Base-by-base conservation (phyloP, 2,329 filamentous ascomycete species). In the Periglandula ipomoeae region DNA sequence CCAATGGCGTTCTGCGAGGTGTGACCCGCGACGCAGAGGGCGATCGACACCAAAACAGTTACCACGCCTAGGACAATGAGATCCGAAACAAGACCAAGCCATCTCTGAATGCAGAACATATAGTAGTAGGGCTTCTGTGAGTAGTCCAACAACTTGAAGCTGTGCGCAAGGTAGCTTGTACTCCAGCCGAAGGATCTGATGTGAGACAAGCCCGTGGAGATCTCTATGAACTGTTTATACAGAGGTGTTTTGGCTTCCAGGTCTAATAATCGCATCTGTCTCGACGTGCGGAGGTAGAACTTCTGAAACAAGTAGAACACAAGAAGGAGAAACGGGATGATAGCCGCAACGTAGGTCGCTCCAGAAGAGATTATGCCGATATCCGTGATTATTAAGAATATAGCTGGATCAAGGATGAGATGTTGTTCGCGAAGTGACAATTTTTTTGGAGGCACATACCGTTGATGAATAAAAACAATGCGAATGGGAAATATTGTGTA, bases 191-290 rank as follows among this genome's bases (percentile, higher is more conserved):
- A 55, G 2, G 53, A 49, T 19, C 53, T 51, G n/a, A 55, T 38
- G 7, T 41, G 51, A 9, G 27, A 46, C 23, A 55, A 27, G 10
- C 53, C 53, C 1, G 47, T 20, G 9, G 52, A 38, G 2, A 49
- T 53, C 15, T 55, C 53, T 8, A 44, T 44, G 39, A 55, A 53
- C 19, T 47, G 44, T 19, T 26, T 47, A 11, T 52, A 54, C 2
- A 52, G 40, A 1, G 76, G 77, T 1, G 72, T 71, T 53, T 81
- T 80, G 3, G 74, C 71, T 58, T 82, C 79, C 3, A 83, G 68
- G 44, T 82, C 79, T 23, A 83, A 59, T 24, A 78, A 68, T 38
- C 79, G 70, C n/a, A 84, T 60, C 58, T 82, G 78, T 1, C 78
- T 67, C 2, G 77, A 81, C 0, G 78, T 82, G 0, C 74, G 69